These are phyloP conservation scores for Zygoascus bituminiphila DNA, from an alignment of 805 yeast genomes.

Conservation along the genomic window DNA sequence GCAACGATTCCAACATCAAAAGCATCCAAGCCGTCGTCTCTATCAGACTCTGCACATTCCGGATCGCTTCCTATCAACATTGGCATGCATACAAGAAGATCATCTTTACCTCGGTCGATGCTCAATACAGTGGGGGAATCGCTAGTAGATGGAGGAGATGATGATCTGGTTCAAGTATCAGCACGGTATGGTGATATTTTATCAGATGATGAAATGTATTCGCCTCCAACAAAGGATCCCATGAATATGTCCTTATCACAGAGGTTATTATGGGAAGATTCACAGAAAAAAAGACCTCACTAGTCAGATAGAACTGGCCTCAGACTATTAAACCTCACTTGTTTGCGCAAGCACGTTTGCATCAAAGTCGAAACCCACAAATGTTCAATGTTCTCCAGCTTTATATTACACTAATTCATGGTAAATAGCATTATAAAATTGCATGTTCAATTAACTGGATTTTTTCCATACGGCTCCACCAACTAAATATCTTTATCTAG, in stretches of 20 bases:
- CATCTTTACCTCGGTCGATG: slow-evolving; percentile 1
- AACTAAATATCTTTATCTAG: too few species aligned
- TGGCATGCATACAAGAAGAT: not conserved
- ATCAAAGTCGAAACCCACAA: too few species aligned
- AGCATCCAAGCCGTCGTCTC: slow-evolving; percentile 1
- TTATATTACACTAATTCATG: too few species aligned
- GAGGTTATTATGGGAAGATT: slow-evolving; percentile 16
- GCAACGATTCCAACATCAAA: not conserved
- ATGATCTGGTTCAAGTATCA: not conserved
- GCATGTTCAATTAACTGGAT: too few species aligned
- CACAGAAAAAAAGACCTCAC: not conserved
- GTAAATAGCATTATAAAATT: too few species aligned
- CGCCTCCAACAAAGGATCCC: slow-evolving; percentile 9
- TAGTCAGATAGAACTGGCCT: not conserved
- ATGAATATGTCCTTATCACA: slow-evolving; percentile 18
- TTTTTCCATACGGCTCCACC: too few species aligned
- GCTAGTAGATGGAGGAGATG: not conserved
- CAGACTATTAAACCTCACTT: too few species aligned
- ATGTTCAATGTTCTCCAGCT: too few species aligned
- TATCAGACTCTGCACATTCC: slow-evolving; percentile 5
- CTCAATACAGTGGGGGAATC: not conserved
- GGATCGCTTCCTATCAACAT: slow-evolving; percentile 16
- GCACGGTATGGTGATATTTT: slow-evolving; percentile 2
- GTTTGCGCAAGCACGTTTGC: too few species aligned
- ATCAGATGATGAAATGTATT: slow-evolving; percentile 1